phyloP scores from a whole-genome alignment of 148 eudicot genomes.

The Camellia sinensis region DNA sequence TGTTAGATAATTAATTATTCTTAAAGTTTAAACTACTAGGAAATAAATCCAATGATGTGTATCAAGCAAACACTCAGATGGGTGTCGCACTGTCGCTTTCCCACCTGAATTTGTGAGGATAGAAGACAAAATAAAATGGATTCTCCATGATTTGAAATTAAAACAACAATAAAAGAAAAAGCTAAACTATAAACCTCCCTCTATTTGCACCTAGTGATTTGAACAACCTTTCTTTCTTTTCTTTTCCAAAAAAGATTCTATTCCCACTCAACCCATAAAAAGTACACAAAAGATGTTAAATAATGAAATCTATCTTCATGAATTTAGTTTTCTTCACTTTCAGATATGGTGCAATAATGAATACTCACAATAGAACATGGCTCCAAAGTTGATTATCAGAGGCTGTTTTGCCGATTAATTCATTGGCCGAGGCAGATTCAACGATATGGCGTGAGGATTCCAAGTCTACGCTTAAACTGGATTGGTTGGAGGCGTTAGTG shows the following conservation, averaged over 20 bases:
- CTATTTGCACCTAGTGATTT: neutral
- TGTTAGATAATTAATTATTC: too few relatives aligned
- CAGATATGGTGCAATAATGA: neutral
- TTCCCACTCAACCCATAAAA: neutral
- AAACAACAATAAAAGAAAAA: neutral
- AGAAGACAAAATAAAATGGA: neutral
- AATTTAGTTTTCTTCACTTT: neutral
- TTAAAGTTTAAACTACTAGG: too few relatives aligned
- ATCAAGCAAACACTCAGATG: too few relatives aligned
- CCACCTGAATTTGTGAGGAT: neutral
- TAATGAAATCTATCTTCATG: neutral
- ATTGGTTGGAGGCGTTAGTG: constrained; percentile 24
- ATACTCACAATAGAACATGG: constrained; percentile 28
- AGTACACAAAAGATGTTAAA: neutral
- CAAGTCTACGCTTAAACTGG: constrained; percentile 14
- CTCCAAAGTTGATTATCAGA: constrained; percentile 31
- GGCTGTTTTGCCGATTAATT: constrained; percentile 21
- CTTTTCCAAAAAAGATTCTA: neutral
- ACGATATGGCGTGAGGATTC: constrained; percentile 19
- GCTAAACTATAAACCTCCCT: neutral
- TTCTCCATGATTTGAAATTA: neutral
- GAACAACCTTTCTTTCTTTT: neutral
- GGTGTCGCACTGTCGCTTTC: neutral
- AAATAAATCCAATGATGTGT: too few relatives aligned
- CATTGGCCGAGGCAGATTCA: constrained; percentile 18